Evolutionary conservation across 257 asterid species (phyloP), one percentile per base, ranked within the genome.

Genomic region (Salvia splendens): DNA sequence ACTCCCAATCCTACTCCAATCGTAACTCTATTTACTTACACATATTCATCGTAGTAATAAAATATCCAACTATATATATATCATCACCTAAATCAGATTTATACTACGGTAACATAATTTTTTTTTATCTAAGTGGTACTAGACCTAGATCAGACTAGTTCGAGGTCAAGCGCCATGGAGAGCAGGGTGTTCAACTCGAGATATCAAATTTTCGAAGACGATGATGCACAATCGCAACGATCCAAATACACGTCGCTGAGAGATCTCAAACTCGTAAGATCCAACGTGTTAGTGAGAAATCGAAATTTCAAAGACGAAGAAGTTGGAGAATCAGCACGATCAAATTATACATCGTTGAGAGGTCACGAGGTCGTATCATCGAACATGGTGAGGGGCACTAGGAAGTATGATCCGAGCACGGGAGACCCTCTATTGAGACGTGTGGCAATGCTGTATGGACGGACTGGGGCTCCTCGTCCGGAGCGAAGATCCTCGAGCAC

Each of bases 401-500:
- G 36, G 28, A 24, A 24, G 30, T 10, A 4, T 38, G 28, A n/a
- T 4, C 15, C 58, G 8, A 15, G 59, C n/a, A 53, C 30, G 30
- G 30, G 30, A 24, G 30, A 56, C 16, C n/a, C 46, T 35, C 64
- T 57, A 6, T 6, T 57, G 64, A 35, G n/a, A 57, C 64, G 64
- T 0, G 64, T 46, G 0, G 30, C 64, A 12, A 33, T 57, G 64
- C 4, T 57, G 8, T 57, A 57, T n/a, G 30, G 10, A n/a, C 12
- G 4, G 1, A 24, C 32, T 0, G 64, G 30, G 3, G 47, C 46
- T 57, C 42, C 61, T 30, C 42, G 1, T 11, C 41, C 41, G 0
- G 11, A 12, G 5, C 61, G 3, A 30, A 12, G 10, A 30, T 11
- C 42, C 8, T 30, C 10, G 0, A 28, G 30, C 3, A 1, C 0